These are phyloP conservation scores for Sequoiadendron giganteum DNA, from an alignment of 75 land plant genomes.

Conservation along the genomic window DNA sequence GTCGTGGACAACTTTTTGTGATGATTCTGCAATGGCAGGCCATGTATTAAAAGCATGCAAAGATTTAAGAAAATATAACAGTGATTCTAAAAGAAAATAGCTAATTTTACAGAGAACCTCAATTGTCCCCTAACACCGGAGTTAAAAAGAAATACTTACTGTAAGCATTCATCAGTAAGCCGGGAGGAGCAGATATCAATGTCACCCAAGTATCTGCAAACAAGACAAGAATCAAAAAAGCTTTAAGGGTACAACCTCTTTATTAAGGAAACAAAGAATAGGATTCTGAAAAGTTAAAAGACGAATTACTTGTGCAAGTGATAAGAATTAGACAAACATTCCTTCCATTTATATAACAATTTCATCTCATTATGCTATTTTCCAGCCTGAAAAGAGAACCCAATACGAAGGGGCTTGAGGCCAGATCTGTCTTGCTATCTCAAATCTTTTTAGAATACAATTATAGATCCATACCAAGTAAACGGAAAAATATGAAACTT, in stretches of 20 bases:
- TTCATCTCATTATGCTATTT: too few relatives aligned
- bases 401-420: too few relatives aligned
- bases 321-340: too few relatives aligned
- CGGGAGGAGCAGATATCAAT: constrained; percentile 33
- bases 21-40: constrained; percentile 22
- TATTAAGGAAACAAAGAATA: too few relatives aligned
- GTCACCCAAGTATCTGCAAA: constrained; percentile 25
- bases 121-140: background rate
- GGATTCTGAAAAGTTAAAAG: too few relatives aligned
- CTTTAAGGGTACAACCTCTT: background rate
- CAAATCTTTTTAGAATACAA: too few relatives aligned
- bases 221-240: background rate
- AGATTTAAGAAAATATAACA: background rate
- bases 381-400: too few relatives aligned
- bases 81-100: background rate
- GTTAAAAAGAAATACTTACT: constrained; percentile 20
- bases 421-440: too few relatives aligned
- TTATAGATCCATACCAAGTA: too few relatives aligned
- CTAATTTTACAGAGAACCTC: background rate
- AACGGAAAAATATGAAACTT: too few relatives aligned
- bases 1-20: constrained; percentile 22
- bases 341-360: too few relatives aligned
- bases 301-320: too few relatives aligned
- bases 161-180: constrained; percentile 23
- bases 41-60: background rate